Conservation (phyloP, 2,329 filamentous ascomycete species). For the Gremmenia infestans region DNA sequence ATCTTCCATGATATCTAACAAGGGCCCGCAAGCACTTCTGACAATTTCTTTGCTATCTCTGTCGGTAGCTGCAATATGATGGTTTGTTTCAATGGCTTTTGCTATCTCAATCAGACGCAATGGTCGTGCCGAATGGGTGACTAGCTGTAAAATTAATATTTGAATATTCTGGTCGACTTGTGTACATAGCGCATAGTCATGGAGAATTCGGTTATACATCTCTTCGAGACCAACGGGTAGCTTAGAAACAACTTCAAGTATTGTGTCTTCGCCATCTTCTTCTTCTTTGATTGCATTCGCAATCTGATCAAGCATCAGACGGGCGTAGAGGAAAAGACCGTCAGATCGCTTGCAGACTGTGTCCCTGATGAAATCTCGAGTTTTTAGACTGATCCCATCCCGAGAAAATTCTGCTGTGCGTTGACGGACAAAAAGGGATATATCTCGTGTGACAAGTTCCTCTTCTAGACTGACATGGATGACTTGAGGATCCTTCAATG, state of each 20-base stretch:
- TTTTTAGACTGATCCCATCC: neutral
- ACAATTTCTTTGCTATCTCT: conserved; percentile 12
- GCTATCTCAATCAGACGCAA: conserved; percentile 19
- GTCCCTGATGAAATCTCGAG: conserved; percentile 5
- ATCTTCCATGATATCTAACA: conserved; percentile 40
- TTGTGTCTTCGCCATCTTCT: conserved; percentile 7
- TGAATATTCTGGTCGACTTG: conserved; percentile 15
- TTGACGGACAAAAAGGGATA: conserved; percentile 9
- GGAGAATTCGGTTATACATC: conserved; percentile 24
- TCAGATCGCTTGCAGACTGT: conserved; percentile 11
- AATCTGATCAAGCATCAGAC: conserved; percentile 22
- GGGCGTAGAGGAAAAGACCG: conserved; percentile 23
- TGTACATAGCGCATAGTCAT: conserved; percentile 2
- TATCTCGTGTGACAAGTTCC: conserved; percentile 18
- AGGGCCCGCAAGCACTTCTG: conserved; percentile 34
- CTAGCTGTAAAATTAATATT: conserved; percentile 18
- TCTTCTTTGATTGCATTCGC: conserved; percentile 4
- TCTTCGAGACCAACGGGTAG: conserved; percentile 23
- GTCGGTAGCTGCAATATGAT: conserved; percentile 3
- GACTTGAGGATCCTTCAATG: conserved; percentile 13
- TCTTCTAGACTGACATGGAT: conserved; percentile 19
- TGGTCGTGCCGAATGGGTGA: conserved; percentile 21
- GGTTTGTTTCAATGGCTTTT: conserved; percentile 3
- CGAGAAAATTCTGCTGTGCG: conserved; percentile 8
- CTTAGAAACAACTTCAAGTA: neutral